Evolutionary conservation across 2,329 filamentous ascomycete genomes (phyloP).

Genomic region (Calycina herbarum): DNA sequence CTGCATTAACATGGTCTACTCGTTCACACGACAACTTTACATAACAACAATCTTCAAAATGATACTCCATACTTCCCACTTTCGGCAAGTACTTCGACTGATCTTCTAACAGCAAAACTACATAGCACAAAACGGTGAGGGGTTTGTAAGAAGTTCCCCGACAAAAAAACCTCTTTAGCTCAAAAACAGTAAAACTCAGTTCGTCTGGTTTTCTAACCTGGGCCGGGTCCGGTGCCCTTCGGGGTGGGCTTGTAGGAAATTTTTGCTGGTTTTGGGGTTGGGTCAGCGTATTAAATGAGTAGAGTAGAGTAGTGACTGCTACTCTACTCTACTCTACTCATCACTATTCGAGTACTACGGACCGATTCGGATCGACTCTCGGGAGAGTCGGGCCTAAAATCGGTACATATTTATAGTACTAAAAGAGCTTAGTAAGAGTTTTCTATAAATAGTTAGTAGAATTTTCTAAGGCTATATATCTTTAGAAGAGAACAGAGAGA

Average conservation of each 20-base stretch:
- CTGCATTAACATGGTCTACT: background rate
- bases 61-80: background rate
- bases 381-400: too few relatives aligned
- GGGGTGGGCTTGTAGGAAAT: background rate
- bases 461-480: too few relatives aligned
- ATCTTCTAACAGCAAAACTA: too few relatives aligned
- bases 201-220: slow-evolving; percentile 1
- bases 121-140: background rate
- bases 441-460: too few relatives aligned
- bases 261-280: background rate
- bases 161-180: slow-evolving; percentile 1
- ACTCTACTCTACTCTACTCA: too few relatives aligned
- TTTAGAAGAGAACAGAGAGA: too few relatives aligned
- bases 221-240: background rate
- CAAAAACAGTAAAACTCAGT: slow-evolving; percentile 3
- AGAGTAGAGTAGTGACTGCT: too few relatives aligned
- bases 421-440: too few relatives aligned
- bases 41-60: background rate
- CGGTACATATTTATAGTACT: too few relatives aligned
- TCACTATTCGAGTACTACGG: too few relatives aligned
- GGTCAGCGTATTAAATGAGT: too few relatives aligned
- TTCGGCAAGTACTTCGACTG: background rate
- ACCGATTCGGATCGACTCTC: too few relatives aligned
- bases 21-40: background rate
- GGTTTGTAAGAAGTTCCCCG: slow-evolving; percentile 1